Percentiles rank a stretch among this genome's conserved stretches.
These are phyloP conservation scores for Pseudogymnoascus sp. DNA, from an alignment of 2,329 filamentous ascomycete species.

Conservation along the genomic window DNA sequence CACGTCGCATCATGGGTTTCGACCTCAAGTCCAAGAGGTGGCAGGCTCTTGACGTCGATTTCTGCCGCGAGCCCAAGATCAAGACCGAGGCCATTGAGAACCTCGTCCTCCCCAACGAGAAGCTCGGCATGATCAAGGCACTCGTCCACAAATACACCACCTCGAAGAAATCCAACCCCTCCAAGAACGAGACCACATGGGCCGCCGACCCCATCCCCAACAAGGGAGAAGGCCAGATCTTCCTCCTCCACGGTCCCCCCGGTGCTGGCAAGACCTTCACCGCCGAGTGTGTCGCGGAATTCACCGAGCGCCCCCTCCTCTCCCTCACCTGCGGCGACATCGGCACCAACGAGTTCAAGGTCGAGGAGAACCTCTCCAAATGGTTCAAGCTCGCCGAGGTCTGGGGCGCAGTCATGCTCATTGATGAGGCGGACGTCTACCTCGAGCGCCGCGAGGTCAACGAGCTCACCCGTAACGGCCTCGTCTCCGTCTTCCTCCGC, in stretches of 20 bases:
- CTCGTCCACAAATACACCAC: constrained; percentile 18
- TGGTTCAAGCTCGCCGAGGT: constrained; percentile 40
- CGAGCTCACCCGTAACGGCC: constrained; percentile 28
- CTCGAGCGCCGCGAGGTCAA: constrained; percentile 26
- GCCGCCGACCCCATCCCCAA: constrained; percentile 12
- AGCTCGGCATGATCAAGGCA: constrained; percentile 18
- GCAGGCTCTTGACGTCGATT: constrained; percentile 18
- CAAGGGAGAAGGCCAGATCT: constrained; percentile 15
- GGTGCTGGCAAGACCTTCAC: constrained; percentile 16
- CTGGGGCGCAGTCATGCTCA: constrained; percentile 43
- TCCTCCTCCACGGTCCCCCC: constrained; percentile 15
- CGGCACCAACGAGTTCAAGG: constrained; percentile 35
- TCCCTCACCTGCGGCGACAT: constrained; percentile 39
- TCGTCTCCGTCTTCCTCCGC: constrained; percentile 33
- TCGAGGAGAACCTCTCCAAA: constrained; percentile 40
- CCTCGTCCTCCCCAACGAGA: constrained; percentile 16
- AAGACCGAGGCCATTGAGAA: constrained; percentile 17
- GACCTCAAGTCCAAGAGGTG: constrained; percentile 20
- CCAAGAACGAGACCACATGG: constrained; percentile 10
- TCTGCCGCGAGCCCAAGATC: constrained; percentile 16
- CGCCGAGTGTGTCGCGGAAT: constrained; percentile 22
- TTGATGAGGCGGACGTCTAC: constrained; percentile 47
- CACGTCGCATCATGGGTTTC: constrained; percentile 18
- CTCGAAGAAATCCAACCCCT: constrained; percentile 1
- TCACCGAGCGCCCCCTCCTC: constrained; percentile 18